Conservation (phyloP, 257 asterid genomes). For the Solanum corneliomulleri region DNA sequence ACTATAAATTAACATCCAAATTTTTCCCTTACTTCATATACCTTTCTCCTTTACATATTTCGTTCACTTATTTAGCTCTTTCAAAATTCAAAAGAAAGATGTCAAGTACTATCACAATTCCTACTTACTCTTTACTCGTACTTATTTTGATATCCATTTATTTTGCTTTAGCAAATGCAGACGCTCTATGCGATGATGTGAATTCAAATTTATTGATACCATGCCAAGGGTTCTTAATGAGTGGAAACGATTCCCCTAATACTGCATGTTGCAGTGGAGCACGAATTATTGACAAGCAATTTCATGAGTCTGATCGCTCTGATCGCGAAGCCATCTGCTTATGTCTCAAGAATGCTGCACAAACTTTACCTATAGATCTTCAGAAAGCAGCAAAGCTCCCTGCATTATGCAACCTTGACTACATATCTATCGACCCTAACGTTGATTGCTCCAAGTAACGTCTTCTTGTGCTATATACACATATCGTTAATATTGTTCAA, state of each 20-base stretch:
- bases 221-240: slow-evolving; percentile 18
- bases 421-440: background rate
- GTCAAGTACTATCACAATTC: background rate
- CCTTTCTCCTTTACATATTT: too few species aligned
- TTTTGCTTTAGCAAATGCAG: background rate
- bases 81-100: too few species aligned
- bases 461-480: background rate
- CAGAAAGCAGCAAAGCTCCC: background rate
- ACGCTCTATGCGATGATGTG: slow-evolving; percentile 13
- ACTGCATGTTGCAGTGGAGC: slow-evolving; percentile 10
- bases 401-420: background rate
- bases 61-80: too few species aligned
- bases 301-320: background rate
- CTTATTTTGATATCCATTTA: background rate
- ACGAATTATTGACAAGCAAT: slow-evolving; percentile 4
- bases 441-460: background rate
- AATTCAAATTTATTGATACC: slow-evolving; percentile 13
- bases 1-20: background rate
- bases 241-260: slow-evolving; percentile 13
- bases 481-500: too few species aligned
- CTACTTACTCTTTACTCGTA: background rate
- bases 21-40: background rate
- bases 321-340: slow-evolving; percentile 19
- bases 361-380: background rate
- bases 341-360: slow-evolving; percentile 16